These are phyloP conservation scores for Primulina huaijiensis DNA, from an alignment of 257 asterid species.

Conservation along the genomic window DNA sequence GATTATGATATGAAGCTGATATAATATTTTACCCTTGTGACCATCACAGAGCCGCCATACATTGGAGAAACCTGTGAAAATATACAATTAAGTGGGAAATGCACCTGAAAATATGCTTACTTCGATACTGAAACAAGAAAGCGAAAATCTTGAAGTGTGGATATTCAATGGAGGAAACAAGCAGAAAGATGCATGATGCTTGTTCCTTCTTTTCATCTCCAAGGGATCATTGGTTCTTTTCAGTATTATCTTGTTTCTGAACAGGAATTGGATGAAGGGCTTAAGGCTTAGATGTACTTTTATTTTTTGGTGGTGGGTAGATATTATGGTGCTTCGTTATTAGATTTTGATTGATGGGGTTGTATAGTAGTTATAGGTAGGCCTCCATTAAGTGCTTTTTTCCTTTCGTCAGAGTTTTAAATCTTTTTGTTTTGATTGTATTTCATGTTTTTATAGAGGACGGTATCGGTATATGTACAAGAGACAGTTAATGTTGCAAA, in stretches of 20 bases:
- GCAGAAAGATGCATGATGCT: constrained; percentile 5
- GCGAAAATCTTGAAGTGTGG: constrained; percentile 16
- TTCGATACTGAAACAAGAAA: constrained; percentile 10
- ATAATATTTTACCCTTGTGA: constrained; percentile 14
- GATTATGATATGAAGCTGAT: neutral
- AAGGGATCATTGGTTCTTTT: constrained; percentile 23
- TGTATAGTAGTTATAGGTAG: constrained; percentile 53
- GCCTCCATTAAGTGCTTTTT: constrained; percentile 8
- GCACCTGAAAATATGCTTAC: constrained; percentile 14
- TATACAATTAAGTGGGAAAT: constrained; percentile 55
- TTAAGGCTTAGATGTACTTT: constrained; percentile 21
- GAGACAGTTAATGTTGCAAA: neutral
- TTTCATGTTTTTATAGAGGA: constrained; percentile 8
- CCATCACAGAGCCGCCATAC: constrained; percentile 86
- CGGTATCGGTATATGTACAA: neutral
- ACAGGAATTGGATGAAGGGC: constrained; percentile 25
- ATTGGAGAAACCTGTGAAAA: constrained; percentile 86
- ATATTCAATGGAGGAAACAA: constrained; percentile 18
- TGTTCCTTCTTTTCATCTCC: constrained; percentile 8
- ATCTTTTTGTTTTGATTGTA: constrained; percentile 25
- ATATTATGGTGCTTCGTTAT: constrained; percentile 8
- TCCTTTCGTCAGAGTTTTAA: constrained; percentile 9
- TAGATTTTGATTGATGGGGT: constrained; percentile 41
- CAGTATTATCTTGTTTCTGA: constrained; percentile 15
- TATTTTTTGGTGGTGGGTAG: constrained; percentile 19